Evolutionary conservation across 129 eudicot genomes (phyloP).

Genomic region (Tagetes patula): DNA sequence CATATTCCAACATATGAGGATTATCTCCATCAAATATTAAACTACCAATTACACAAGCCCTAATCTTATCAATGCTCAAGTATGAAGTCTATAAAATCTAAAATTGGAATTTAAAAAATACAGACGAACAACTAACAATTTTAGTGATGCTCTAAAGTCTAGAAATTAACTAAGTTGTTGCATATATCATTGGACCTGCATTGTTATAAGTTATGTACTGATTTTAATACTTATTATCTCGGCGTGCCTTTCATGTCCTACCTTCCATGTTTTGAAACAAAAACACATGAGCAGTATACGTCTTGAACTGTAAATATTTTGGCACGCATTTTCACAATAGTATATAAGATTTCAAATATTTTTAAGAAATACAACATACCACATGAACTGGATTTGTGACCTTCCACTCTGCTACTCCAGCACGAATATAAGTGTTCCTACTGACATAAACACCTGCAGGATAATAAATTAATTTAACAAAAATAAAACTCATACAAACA

Average conservation of each 20-base stretch:
- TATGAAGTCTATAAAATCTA: slow-evolving; percentile 7
- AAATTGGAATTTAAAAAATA: neutral
- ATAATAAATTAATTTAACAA: slow-evolving; percentile 17
- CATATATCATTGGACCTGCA: slow-evolving; percentile 1
- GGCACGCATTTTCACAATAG: neutral
- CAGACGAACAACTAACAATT: no score
- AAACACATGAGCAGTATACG: neutral
- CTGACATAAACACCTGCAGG: slow-evolving; percentile 82
- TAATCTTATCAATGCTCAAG: neutral
- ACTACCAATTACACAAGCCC: no score
- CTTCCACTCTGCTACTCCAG: slow-evolving; percentile 97
- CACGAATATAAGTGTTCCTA: slow-evolving; percentile 91
- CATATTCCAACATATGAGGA: no score
- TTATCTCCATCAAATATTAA: no score
- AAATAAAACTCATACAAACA: slow-evolving; percentile 10
- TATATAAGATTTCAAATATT: neutral
- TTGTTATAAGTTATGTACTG: neutral
- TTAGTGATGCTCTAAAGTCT: neutral
- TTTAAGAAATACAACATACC: slow-evolving; percentile 40
- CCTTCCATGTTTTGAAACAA: neutral
- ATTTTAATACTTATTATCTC: slow-evolving; percentile 9
- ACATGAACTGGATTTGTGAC: slow-evolving; percentile 87
- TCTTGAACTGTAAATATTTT: neutral
- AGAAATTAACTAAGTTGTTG: slow-evolving; percentile 18
- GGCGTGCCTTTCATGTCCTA: neutral